These are phyloP conservation scores for Aspergillus melleus DNA, from an alignment of 2,329 filamentous ascomycete genomes.

Conservation along the genomic window DNA sequence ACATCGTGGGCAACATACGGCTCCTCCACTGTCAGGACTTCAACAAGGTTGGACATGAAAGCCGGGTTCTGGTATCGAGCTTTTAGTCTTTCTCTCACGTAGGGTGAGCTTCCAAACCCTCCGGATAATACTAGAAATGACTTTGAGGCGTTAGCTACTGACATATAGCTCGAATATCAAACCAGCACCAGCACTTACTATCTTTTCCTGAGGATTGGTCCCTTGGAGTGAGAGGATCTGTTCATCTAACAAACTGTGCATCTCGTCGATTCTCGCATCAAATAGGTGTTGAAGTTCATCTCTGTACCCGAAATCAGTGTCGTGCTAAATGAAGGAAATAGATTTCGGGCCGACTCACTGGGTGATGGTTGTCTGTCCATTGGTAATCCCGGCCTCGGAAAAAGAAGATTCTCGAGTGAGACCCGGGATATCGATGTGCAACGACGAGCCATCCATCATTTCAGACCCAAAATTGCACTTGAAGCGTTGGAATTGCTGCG, in stretches of 20 bases:
- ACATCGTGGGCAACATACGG: not conserved
- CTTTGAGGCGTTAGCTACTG: not conserved
- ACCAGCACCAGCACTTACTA: not conserved
- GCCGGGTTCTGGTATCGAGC: not conserved
- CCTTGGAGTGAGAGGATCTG: not conserved
- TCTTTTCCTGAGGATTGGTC: not conserved
- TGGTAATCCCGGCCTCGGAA: not conserved
- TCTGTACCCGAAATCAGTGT: not conserved
- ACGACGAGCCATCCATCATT: not conserved
- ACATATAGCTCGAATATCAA: not conserved
- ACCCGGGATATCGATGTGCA: not conserved
- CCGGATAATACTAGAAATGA: conserved; percentile 4
- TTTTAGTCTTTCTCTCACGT: conserved; percentile 3
- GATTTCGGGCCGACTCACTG: not conserved
- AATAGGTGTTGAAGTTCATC: not conserved
- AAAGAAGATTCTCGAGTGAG: not conserved
- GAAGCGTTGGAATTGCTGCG: not conserved
- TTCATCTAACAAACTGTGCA: not conserved
- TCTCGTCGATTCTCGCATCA: not conserved
- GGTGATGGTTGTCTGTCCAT: not conserved
- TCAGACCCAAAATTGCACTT: conserved; percentile 1
- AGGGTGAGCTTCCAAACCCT: conserved; percentile 4
- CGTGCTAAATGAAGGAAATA: not conserved
- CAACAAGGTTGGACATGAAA: not conserved
- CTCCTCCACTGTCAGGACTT: not conserved